Conservation (phyloP, 225 moss, liverwort and hornwort genomes). For the Asterella californica region DNA sequence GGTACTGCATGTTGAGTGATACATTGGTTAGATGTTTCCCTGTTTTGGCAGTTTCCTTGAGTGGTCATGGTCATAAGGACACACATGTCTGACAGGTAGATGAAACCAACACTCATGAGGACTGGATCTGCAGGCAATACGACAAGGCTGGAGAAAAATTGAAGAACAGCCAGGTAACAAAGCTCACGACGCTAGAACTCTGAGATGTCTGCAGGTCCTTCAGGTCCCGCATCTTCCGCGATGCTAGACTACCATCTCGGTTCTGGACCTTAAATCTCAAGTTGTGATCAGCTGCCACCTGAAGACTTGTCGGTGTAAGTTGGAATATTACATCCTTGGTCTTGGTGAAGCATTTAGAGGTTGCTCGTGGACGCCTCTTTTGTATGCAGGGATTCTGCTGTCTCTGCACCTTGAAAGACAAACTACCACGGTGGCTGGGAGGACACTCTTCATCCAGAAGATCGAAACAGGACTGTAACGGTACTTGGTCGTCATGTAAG, state of each 20-base stretch:
- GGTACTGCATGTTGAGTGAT: neutral
- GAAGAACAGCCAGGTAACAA: constrained; percentile 30
- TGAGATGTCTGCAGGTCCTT: neutral
- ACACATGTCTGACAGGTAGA: constrained; percentile 33
- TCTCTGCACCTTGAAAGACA: neutral
- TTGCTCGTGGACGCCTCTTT: neutral
- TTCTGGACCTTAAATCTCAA: neutral
- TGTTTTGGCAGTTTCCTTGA: neutral
- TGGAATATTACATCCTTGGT: neutral
- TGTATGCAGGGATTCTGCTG: constrained; percentile 33
- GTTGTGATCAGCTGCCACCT: neutral
- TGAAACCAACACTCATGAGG: constrained; percentile 35
- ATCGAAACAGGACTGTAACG: constrained; percentile 15
- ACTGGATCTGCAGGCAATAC: constrained; percentile 44
- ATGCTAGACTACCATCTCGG: neutral
- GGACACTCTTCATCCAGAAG: neutral
- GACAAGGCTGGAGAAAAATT: constrained; percentile 20
- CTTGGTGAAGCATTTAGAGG: neutral
- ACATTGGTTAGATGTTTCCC: neutral
- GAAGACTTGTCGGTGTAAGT: neutral
- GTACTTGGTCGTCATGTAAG: constrained; percentile 15
- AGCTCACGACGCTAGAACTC: neutral
- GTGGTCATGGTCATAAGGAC: constrained; percentile 25
- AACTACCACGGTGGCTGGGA: neutral
- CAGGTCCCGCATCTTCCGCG: neutral